These are phyloP conservation scores for Pseudofabraea citricarpa DNA, from an alignment of 2,329 filamentous ascomycete genomes.

Conservation along the genomic window DNA sequence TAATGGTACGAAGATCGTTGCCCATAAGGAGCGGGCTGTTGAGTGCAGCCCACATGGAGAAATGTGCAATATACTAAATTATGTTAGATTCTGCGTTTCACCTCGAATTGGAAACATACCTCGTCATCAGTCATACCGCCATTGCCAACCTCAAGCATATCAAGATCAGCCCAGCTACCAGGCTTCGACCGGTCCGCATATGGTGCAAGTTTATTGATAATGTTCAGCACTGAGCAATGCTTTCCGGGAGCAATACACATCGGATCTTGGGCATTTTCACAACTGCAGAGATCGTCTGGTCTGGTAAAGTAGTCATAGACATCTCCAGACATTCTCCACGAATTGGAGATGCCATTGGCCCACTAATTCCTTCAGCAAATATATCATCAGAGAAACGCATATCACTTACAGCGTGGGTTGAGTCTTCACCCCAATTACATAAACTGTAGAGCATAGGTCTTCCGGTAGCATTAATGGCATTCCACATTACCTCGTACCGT, in stretches of 20 bases:
- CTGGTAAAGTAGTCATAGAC: slow-evolving; percentile 25
- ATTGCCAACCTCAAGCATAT: slow-evolving; percentile 26
- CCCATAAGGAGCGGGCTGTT: slow-evolving; percentile 21
- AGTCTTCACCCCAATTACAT: slow-evolving; percentile 43
- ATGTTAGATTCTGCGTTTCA: neutral
- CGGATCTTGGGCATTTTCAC: slow-evolving; percentile 9
- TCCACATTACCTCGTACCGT: slow-evolving; percentile 26
- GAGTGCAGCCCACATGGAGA: slow-evolving; percentile 8
- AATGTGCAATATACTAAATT: slow-evolving; percentile 5
- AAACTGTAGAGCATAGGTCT: slow-evolving; percentile 29
- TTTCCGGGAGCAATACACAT: slow-evolving; percentile 15
- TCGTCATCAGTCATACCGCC: slow-evolving; percentile 28
- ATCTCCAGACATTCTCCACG: slow-evolving; percentile 35
- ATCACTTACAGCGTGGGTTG: slow-evolving; percentile 22
- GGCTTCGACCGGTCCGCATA: slow-evolving; percentile 3
- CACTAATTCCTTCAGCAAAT: slow-evolving; percentile 16
- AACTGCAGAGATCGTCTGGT: slow-evolving; percentile 17
- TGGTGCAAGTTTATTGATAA: slow-evolving; percentile 5
- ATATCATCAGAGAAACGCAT: neutral
- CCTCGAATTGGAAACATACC: slow-evolving; percentile 14
- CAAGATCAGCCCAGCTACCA: slow-evolving; percentile 34
- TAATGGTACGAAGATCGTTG: slow-evolving; percentile 8
- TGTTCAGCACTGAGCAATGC: slow-evolving; percentile 4
- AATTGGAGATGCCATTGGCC: slow-evolving; percentile 32
- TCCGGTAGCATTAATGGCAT: slow-evolving; percentile 24